Evolutionary conservation across 768 basidiomycete genomes (phyloP).

Genomic region (Auricularia sp.): DNA sequence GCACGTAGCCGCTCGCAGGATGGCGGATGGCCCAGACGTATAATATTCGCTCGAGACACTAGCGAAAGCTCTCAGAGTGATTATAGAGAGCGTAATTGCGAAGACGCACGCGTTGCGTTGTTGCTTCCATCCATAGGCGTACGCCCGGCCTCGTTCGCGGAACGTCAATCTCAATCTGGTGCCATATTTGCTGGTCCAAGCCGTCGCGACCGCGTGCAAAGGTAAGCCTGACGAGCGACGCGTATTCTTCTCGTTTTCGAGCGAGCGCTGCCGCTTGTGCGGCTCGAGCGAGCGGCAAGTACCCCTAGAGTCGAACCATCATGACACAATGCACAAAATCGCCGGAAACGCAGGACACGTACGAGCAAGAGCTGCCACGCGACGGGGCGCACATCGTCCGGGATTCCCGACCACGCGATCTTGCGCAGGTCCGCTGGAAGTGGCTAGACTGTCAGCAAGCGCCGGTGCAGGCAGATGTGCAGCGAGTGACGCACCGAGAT

Average conservation of each 20-base stretch:
- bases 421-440: conserved; percentile 69
- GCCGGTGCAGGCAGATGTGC: not conserved
- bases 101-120: conserved; percentile 67
- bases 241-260: conserved; percentile 87
- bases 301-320: conserved; percentile 49
- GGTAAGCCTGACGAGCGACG: conserved; percentile 77
- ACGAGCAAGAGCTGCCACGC: conserved; percentile 93
- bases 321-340: conserved; percentile 5
- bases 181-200: conserved; percentile 96
- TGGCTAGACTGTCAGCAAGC: conserved; percentile 1
- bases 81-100: conserved; percentile 9
- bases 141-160: conserved; percentile 91
- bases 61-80: conserved; percentile 3
- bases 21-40: conserved; percentile 99
- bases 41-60: conserved; percentile 89
- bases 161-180: conserved; percentile 98
- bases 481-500: conserved; percentile 50
- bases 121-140: conserved; percentile 78
- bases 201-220: conserved; percentile 80
- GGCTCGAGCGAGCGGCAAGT: conserved; percentile 76
- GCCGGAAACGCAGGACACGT: conserved; percentile 20
- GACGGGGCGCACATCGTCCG: conserved; percentile 74
- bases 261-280: conserved; percentile 67
- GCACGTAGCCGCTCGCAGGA: conserved; percentile 96
- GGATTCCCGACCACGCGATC: conserved; percentile 92